phyloP scores from a whole-genome alignment of 768 basidiomycete species.

The Russula lepida region DNA sequence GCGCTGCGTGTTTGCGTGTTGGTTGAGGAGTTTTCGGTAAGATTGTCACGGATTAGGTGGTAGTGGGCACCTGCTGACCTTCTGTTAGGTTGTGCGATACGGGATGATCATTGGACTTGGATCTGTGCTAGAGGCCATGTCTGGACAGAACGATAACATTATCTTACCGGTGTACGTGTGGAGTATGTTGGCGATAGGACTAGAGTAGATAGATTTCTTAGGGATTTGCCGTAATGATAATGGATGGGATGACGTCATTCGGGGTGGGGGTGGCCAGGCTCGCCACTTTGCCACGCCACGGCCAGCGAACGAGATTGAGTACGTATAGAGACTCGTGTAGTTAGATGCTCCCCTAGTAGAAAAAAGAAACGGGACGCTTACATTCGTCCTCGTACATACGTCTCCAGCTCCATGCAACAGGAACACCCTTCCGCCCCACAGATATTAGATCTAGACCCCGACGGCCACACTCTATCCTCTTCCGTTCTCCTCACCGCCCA shows the following conservation, averaged over 20 bases:
- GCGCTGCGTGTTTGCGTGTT: conserved; percentile 61
- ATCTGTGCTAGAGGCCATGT: conserved; percentile 79
- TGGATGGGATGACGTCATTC: conserved; percentile 1
- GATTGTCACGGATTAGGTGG: conserved; percentile 24
- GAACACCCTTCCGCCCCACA: conserved; percentile 4
- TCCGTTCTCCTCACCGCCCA: conserved; percentile 5
- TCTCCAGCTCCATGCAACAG: no score
- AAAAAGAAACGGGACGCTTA: no score
- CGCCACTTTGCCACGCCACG: conserved; percentile 8
- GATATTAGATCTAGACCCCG: conserved; percentile 12
- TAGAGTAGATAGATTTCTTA: background rate
- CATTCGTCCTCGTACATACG: no score
- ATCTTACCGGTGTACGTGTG: conserved; percentile 95
- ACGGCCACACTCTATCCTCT: background rate
- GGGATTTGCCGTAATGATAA: background rate
- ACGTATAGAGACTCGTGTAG: background rate
- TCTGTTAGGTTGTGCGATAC: conserved; percentile 55
- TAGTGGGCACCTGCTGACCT: conserved; percentile 6
- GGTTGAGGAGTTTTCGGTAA: conserved; percentile 69
- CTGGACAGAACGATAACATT: conserved; percentile 96
- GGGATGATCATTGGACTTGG: conserved; percentile 51
- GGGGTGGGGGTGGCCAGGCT: background rate
- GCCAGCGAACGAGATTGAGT: background rate
- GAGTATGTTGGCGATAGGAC: conserved; percentile 48
- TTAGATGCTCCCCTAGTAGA: background rate